A percentile compares a stretch with the other conserved stretches of the same genome.
Conservation (phyloP, 2,329 filamentous ascomycete species). For the Periconia sp. region DNA sequence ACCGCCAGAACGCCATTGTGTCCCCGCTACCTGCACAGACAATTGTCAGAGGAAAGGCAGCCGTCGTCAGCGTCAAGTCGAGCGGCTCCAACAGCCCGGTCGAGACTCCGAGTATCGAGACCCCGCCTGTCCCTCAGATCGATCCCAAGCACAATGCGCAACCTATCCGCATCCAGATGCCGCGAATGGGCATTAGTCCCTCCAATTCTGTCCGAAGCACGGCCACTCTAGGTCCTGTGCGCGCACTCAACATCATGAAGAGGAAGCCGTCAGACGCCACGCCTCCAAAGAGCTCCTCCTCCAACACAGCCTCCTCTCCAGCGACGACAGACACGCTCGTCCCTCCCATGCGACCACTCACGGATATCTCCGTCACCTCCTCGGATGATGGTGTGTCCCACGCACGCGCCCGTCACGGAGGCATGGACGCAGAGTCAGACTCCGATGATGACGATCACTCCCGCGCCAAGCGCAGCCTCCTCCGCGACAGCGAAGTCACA, state of each 20-base stretch:
- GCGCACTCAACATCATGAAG: slow-evolving; percentile 53
- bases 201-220: slow-evolving; percentile 45
- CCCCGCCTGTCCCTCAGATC: slow-evolving; percentile 76
- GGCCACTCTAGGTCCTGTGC: slow-evolving; percentile 51
- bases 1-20: slow-evolving; percentile 87
- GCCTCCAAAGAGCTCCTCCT: slow-evolving; percentile 34
- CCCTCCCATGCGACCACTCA: slow-evolving; percentile 34
- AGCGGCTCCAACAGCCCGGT: slow-evolving; percentile 61
- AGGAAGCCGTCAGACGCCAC: slow-evolving; percentile 38
- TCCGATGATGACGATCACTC: slow-evolving; percentile 42
- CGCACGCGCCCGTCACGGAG: slow-evolving; percentile 35
- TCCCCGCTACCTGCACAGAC: slow-evolving; percentile 81
- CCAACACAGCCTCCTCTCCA: slow-evolving; percentile 22
- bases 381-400: slow-evolving; percentile 40
- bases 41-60: slow-evolving; percentile 85
- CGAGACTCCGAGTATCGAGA: slow-evolving; percentile 53
- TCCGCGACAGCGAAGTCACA: slow-evolving; percentile 40
- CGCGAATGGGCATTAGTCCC: slow-evolving; percentile 40
- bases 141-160: slow-evolving; percentile 59
- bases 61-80: slow-evolving; percentile 90
- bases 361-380: slow-evolving; percentile 37
- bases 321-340: slow-evolving; percentile 25
- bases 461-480: slow-evolving; percentile 37
- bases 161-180: slow-evolving; percentile 51
- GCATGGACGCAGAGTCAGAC: slow-evolving; percentile 38